Percentiles rank a stretch among this genome's conserved stretches.
Evolutionary conservation across 164 flowering plant species (phyloP).

Genomic region (Dillenia suffruticosa): DNA sequence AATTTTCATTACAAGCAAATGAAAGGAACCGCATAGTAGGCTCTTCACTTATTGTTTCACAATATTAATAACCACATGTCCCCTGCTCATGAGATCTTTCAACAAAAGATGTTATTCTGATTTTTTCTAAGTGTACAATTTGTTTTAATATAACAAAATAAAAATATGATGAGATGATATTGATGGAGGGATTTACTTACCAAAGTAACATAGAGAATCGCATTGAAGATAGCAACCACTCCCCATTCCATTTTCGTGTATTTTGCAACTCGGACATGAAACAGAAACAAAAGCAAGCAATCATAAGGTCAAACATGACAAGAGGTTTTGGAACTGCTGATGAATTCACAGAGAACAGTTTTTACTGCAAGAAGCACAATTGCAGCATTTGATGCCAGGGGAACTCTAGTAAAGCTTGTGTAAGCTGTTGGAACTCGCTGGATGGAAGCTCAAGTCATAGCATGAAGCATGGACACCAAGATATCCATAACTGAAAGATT

Average conservation of each 20-base stretch:
- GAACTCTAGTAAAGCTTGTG: constrained; percentile 85
- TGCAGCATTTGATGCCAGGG: constrained; percentile 66
- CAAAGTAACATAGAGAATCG: constrained; percentile 69
- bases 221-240: constrained; percentile 82
- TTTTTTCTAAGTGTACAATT: not conserved
- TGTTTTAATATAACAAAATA: not conserved
- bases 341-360: not conserved
- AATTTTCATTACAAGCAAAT: not conserved
- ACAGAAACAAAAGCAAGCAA: not conserved
- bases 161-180: not conserved
- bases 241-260: constrained; percentile 97
- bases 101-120: no score
- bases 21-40: no score
- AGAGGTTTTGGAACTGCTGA: not conserved
- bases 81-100: no score
- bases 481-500: constrained; percentile 67
- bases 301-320: not conserved
- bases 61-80: constrained; percentile 3
- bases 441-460: constrained; percentile 86
- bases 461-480: constrained; percentile 81
- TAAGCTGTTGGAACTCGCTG: constrained; percentile 63
- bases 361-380: constrained; percentile 96
- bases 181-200: constrained; percentile 32
- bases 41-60: no score
- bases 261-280: constrained; percentile 68